A percentile compares a stretch with the other conserved stretches of the same genome.
These are phyloP conservation scores for Metschnikowia koreensis DNA, from an alignment of 805 yeast genomes.

Conservation along the genomic window DNA sequence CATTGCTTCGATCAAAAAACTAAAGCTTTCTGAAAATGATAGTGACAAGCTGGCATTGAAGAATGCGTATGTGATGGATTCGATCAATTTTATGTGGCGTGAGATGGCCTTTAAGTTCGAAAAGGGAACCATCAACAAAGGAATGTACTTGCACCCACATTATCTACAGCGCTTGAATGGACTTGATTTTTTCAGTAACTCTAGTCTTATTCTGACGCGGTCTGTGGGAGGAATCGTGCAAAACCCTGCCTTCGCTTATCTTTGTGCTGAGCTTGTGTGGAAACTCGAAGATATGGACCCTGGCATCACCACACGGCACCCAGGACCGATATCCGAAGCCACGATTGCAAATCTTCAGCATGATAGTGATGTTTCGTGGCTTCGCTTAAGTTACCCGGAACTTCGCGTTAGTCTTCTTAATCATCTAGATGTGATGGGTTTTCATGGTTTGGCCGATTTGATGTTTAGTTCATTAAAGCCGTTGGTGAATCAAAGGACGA, in stretches of 20 bases:
- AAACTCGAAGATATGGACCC: constrained; percentile 42
- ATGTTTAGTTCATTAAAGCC: constrained; percentile 55
- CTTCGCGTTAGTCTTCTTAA: constrained; percentile 45
- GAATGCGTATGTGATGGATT: constrained; percentile 54
- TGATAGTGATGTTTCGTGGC: constrained; percentile 36
- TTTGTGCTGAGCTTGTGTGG: constrained; percentile 45
- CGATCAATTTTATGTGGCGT: constrained; percentile 56
- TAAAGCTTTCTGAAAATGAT: constrained; percentile 21
- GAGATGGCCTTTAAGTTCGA: constrained; percentile 48
- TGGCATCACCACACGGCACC: constrained; percentile 38
- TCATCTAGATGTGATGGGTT: constrained; percentile 43
- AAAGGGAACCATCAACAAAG: constrained; percentile 32
- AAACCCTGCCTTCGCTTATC: constrained; percentile 49
- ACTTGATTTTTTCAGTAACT: constrained; percentile 30
- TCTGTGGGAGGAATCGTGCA: constrained; percentile 45
- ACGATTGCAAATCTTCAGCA: constrained; percentile 34
- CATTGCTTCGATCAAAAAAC: constrained; percentile 40
- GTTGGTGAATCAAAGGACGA: constrained; percentile 21
- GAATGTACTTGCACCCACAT: constrained; percentile 35
- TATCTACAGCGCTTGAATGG: constrained; percentile 31
- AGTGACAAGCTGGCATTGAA: constrained; percentile 32
- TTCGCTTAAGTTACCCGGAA: constrained; percentile 41
- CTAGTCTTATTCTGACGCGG: constrained; percentile 26
- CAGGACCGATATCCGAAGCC: constrained; percentile 51
- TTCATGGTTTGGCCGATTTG: constrained; percentile 47